phyloP scores from a whole-genome alignment of 1,284 basidiomycete species.

The Rhodotorula mucilaginosa region DNA sequence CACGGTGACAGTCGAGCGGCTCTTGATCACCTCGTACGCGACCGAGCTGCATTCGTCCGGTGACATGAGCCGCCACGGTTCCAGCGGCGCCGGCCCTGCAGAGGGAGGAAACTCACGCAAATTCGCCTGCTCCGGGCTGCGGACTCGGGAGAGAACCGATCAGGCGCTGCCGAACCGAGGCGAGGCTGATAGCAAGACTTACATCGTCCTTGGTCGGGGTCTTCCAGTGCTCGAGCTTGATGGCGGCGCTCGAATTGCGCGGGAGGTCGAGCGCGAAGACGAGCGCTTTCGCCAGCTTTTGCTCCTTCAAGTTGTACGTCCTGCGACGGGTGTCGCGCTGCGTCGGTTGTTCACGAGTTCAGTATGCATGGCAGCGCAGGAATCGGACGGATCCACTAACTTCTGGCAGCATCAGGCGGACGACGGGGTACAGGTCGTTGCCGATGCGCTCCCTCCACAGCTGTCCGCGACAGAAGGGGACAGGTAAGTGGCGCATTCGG shows the following conservation, averaged over 20 bases:
- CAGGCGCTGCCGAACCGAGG: accelerated
- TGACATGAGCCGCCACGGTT: slow-evolving; percentile 1
- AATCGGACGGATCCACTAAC: slow-evolving; percentile 43
- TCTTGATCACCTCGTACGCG: slow-evolving; percentile 75
- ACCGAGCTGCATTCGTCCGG: slow-evolving; percentile 50
- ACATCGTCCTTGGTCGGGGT: slow-evolving; percentile 65
- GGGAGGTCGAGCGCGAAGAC: slow-evolving; percentile 81
- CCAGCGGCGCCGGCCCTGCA: slow-evolving; percentile 43
- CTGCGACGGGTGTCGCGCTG: slow-evolving; percentile 87
- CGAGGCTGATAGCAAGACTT: slow-evolving; percentile 41
- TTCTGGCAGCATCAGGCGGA: slow-evolving; percentile 54
- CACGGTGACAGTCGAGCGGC: slow-evolving; percentile 74
- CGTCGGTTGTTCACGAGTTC: neutral
- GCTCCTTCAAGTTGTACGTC: slow-evolving; percentile 87
- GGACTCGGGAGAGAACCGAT: neutral
- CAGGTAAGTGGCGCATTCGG: neutral
- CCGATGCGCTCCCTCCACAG: slow-evolving; percentile 53
- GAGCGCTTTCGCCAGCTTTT: slow-evolving; percentile 81
- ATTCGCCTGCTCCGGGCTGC: slow-evolving; percentile 15
- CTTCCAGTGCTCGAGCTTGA: slow-evolving; percentile 84
- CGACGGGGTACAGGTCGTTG: slow-evolving; percentile 54
- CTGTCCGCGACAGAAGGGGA: slow-evolving; percentile 15
- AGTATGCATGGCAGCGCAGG: neutral
- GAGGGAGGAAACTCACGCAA: slow-evolving; percentile 19
- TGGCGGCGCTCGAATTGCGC: slow-evolving; percentile 67